These are phyloP conservation scores for Schizonepeta tenuifolia DNA, from an alignment of 257 asterid species.

Conservation along the genomic window DNA sequence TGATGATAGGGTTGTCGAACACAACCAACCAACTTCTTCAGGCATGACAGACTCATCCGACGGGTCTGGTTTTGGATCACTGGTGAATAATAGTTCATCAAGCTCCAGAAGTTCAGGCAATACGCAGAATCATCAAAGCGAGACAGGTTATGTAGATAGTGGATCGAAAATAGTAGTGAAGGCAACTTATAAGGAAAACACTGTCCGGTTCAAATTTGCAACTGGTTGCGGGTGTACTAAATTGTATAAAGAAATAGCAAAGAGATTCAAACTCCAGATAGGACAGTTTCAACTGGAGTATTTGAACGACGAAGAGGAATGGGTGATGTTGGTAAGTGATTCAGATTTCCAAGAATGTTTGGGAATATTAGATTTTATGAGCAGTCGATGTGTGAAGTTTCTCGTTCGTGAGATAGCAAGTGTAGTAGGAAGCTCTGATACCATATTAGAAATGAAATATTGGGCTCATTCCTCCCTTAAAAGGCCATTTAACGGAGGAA, in stretches of 20 bases:
- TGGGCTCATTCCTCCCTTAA: too few relatives aligned
- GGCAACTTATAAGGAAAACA: constrained; percentile 75
- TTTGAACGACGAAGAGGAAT: constrained; percentile 89
- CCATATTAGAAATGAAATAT: too few relatives aligned
- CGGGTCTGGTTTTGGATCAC: constrained; percentile 51
- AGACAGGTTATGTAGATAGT: constrained; percentile 43
- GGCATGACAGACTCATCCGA: constrained; percentile 68
- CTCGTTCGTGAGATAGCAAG: constrained; percentile 62
- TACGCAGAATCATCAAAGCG: constrained; percentile 37
- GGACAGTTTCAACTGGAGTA: constrained; percentile 85
- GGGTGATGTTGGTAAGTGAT: constrained; percentile 91
- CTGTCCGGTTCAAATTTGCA: constrained; percentile 69
- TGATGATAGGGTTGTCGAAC: constrained; percentile 46
- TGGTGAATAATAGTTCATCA: constrained; percentile 56
- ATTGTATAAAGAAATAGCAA: constrained; percentile 73
- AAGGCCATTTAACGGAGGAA: too few relatives aligned
- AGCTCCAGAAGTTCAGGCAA: constrained; percentile 55
- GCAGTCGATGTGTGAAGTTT: constrained; percentile 63
- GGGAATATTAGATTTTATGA: constrained; percentile 56
- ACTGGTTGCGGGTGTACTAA: constrained; percentile 54
- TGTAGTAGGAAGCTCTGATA: constrained; percentile 73
- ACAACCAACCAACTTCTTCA: constrained; percentile 59
- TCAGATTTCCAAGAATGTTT: constrained; percentile 84
- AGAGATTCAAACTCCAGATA: constrained; percentile 62
- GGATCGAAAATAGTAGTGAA: constrained; percentile 58